Base-by-base conservation (phyloP, 2,329 filamentous ascomycete genomes). In the Alternaria longipes region DNA sequence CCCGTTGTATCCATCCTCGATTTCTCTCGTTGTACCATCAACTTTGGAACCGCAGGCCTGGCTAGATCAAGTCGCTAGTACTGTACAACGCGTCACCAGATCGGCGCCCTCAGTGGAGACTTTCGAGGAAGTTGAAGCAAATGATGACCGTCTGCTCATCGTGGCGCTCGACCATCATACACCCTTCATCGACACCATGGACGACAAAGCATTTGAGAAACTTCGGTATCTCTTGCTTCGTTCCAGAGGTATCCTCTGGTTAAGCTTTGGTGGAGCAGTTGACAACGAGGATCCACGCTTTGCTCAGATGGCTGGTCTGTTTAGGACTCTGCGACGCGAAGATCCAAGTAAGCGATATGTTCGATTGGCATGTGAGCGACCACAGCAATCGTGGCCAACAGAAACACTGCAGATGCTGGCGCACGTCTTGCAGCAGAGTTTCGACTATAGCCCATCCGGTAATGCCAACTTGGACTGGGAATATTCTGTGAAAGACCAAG, bases 321-420 rank as follows among this genome's bases (percentile, higher is more conserved):
- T 55, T 14, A 46, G 52, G 20, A 55, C 52, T 36, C 42, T 55
- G 9, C 41, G 52, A 28, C 41, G 32, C 30, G 42, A 55, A 46
- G 52, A 55, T 20, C 16, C 52, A 18, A 46, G 41, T 12, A 45
- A n/a, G 20, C 52, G 52, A 36, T 55, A 46, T 3, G 52, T 55
- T 28, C 52, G 30, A 8, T 22, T 55, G 42, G 30, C 18, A 24
- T 54, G 38, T 18, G 51, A 45, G 20, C 38, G 26, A 32, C 26
- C 40, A 7, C n/a, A 34, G n/a, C 38, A 54, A 32, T 44, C 40
- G 30, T 44, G 26, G 26, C 38, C 51, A 44, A 26, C 6, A 12
- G 52, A 55, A 14, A 46, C 41, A 11, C 20, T 47, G 8, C 41
- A 18, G 14, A 46, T 55, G 20, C 18, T 51, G 22, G 18, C 28